Evolutionary conservation across 352 stramenopile species (phyloP).

Genomic region (Saprolegnia diclina): DNA sequence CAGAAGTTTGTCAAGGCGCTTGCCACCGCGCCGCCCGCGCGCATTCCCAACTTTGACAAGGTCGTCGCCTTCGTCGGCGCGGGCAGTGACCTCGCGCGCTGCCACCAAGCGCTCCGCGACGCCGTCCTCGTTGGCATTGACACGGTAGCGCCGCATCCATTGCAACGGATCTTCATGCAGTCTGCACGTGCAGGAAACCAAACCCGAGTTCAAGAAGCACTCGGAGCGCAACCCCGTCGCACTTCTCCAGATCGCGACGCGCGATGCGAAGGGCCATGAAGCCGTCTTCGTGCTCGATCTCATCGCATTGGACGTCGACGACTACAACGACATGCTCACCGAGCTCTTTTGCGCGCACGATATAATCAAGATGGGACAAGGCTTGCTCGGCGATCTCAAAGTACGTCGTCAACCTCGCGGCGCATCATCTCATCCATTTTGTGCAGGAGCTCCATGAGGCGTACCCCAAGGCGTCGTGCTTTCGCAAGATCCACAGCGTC

Average conservation of each 20-base stretch:
- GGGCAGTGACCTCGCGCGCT: constrained; percentile 31
- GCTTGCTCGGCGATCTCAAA: constrained; percentile 55
- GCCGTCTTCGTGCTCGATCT: constrained; percentile 72
- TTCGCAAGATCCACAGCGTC: constrained; percentile 57
- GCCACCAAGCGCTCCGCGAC: constrained; percentile 38
- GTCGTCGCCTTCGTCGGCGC: constrained; percentile 1
- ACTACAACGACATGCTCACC: constrained; percentile 57
- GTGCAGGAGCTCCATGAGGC: constrained; percentile 42
- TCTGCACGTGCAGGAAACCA: constrained; percentile 45
- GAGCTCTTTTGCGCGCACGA: constrained; percentile 58
- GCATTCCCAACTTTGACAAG: background rate
- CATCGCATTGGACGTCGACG: constrained; percentile 41
- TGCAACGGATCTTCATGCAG: constrained; percentile 22
- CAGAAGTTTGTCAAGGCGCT: constrained; percentile 6
- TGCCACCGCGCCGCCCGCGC: background rate
- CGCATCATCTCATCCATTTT: background rate
- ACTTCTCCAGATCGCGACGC: constrained; percentile 61
- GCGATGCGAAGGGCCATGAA: constrained; percentile 41
- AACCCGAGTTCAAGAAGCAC: constrained; percentile 45
- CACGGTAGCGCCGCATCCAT: constrained; percentile 40
- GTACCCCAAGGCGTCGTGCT: constrained; percentile 64
- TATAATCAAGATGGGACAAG: constrained; percentile 63
- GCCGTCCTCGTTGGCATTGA: constrained; percentile 61
- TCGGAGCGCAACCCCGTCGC: constrained; percentile 41
- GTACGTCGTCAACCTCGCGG: constrained; percentile 19